Base-by-base conservation (phyloP, 2,329 filamentous ascomycete species). In the Penicillium sp. region DNA sequence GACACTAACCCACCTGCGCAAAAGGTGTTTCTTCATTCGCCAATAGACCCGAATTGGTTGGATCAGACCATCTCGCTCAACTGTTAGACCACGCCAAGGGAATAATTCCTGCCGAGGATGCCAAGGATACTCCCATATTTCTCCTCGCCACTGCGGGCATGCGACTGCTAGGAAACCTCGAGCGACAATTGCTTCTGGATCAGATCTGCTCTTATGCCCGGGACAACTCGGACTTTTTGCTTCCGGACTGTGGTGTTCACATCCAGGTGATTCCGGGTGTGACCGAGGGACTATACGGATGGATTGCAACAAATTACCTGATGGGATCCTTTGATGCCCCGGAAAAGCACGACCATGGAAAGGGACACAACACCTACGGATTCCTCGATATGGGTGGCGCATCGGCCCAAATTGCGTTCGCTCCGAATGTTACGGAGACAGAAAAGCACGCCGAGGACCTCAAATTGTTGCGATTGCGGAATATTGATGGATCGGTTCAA, bases 331-430 rank as follows among this genome's bases (percentile, higher is more conserved):
- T 99, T 68, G 90, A 97, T 72, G 80, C 84, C 19, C 88, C 91
- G 0, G 79, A 87, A 50, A 78, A 86, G 15, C 90, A 96, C 68
- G 80, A 85, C 53, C 91, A 96, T 73, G 92, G 91, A 52, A 92
- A 96, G 64, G 86, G 84, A 27, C 94, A 97, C 72, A 90, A 93
- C 70, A 99, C 94, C 0, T 99, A 97, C 74, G 94, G 94, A 0
- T 99, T 99, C 70, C 80, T 99, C 60, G 94, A 99, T 72, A 99
- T 99, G 95, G 94, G 94, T 50, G 94, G 94, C 51, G 94, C 94
- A 27, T 97, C 93, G 0, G 93, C 94, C 17, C 94, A 99, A 77
- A 97, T 99, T 69, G 94, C 95, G 0, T 99, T 99, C 74, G 93
- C 93, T 2, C 94, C 94, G 1, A 99, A 99, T 75, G 78, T 84